phyloP scores from a whole-genome alignment of 2,329 filamentous ascomycete genomes.

The Aspergillus sojae region DNA sequence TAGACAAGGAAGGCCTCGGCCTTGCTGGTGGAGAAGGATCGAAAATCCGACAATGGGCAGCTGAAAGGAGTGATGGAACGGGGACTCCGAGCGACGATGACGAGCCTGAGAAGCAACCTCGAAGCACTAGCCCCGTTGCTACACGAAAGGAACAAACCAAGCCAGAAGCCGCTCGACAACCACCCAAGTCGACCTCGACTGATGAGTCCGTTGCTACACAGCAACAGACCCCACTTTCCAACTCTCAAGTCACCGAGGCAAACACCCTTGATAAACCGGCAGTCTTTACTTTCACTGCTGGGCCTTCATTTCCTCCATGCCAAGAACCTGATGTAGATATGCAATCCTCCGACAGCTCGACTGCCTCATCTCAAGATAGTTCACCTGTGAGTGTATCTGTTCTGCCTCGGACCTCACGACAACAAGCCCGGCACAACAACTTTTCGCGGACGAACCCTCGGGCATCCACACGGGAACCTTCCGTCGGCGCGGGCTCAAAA shows the following conservation, averaged over 20 bases:
- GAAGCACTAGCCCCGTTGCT: constrained; percentile 39
- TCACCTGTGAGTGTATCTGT: constrained; percentile 48
- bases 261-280: constrained; percentile 33
- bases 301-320: constrained; percentile 40
- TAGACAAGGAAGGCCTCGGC: constrained; percentile 81
- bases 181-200: constrained; percentile 33
- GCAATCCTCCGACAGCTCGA: constrained; percentile 41
- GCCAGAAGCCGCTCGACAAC: constrained; percentile 29
- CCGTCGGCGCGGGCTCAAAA: constrained; percentile 48
- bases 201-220: constrained; percentile 28
- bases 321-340: constrained; percentile 47
- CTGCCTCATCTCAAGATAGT: constrained; percentile 32
- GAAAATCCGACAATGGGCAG: constrained; percentile 64
- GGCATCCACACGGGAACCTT: constrained; percentile 41
- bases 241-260: constrained; percentile 27
- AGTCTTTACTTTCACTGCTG: constrained; percentile 48
- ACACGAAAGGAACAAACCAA: constrained; percentile 37
- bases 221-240: constrained; percentile 23
- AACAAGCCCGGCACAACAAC: constrained; percentile 43
- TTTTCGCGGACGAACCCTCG: constrained; percentile 40
- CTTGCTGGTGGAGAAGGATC: constrained; percentile 77
- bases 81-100: constrained; percentile 49
- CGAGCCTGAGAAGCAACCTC: constrained; percentile 42
- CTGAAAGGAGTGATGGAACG: constrained; percentile 49
- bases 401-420: constrained; percentile 44